Conservation (phyloP, 257 asterid species). For the Henckelia pumila region DNA sequence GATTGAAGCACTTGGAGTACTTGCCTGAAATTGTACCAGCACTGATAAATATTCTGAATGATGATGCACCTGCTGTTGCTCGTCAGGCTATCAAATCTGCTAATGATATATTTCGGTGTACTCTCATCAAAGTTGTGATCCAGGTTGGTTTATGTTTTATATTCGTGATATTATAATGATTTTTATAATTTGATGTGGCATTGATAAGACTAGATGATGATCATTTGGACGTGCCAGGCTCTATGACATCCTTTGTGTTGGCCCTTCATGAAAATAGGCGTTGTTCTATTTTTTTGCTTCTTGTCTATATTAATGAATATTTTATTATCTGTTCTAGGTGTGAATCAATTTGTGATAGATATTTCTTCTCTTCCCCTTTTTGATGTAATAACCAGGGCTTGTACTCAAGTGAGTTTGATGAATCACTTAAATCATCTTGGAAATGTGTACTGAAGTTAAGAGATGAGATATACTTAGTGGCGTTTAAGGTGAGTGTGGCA, state of each 20-base stretch:
- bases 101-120: constrained; percentile 63
- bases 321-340: not conserved
- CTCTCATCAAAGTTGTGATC: constrained; percentile 44
- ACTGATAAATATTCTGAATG: constrained; percentile 60
- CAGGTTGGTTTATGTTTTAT: not conserved
- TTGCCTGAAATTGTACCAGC: constrained; percentile 83
- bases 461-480: constrained; percentile 83
- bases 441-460: constrained; percentile 60
- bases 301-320: not conserved
- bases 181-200: not conserved
- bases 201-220: not conserved
- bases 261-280: not conserved
- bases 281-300: not conserved
- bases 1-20: constrained; percentile 66
- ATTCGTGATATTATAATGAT: too few relatives aligned
- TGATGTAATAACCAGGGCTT: constrained; percentile 53
- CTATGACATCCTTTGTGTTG: not conserved
- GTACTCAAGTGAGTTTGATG: constrained; percentile 61
- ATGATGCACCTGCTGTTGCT: constrained; percentile 89
- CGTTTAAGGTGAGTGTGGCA: constrained; percentile 66
- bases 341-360: not conserved
- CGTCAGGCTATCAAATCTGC: constrained; percentile 87
- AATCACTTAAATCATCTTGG: constrained; percentile 74
- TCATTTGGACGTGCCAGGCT: not conserved
- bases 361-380: not conserved